Conservation (phyloP, 1,139 yeast genomes). For the Arxiozyma slooffiae region DNA sequence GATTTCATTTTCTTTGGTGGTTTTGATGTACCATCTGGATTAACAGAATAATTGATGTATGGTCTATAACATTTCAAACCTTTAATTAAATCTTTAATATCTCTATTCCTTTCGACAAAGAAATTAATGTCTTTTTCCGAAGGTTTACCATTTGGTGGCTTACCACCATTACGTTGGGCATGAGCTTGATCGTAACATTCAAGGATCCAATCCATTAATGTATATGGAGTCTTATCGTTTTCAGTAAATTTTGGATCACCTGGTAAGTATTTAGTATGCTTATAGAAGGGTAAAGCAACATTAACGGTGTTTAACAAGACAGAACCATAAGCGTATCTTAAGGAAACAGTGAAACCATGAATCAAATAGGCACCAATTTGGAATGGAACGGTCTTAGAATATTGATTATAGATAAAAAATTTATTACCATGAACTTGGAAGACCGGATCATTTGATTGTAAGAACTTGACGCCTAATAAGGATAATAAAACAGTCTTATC, state of each 20-base stretch:
- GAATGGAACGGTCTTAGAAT: conserved; percentile 12
- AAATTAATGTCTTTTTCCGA: conserved; percentile 12
- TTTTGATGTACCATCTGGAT: conserved; percentile 16
- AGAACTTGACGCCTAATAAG: conserved; percentile 16
- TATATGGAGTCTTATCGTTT: conserved; percentile 9
- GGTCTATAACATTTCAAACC: conserved; percentile 17
- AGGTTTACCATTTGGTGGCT: conserved; percentile 5
- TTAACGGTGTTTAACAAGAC: conserved; percentile 15
- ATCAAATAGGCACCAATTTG: conserved; percentile 17
- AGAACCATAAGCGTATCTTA: conserved; percentile 16
- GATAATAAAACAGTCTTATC: conserved; percentile 14
- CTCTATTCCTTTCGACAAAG: conserved; percentile 13
- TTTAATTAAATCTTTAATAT: conserved; percentile 11
- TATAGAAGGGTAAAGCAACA: conserved; percentile 15
- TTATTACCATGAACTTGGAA: conserved; percentile 19
- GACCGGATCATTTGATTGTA: conserved; percentile 10
- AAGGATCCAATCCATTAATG: conserved; percentile 16
- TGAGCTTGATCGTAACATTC: conserved; percentile 13
- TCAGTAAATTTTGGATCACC: conserved; percentile 15
- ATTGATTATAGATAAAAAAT: conserved; percentile 14
- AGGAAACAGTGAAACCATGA: conserved; percentile 16
- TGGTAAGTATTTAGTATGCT: conserved; percentile 18
- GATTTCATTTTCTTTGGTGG: conserved; percentile 13
- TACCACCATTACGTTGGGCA: conserved; percentile 1
- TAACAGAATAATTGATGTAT: conserved; percentile 16